Base-by-base conservation (phyloP, 2,329 filamentous ascomycete species). In the Fusarium caatingaense region DNA sequence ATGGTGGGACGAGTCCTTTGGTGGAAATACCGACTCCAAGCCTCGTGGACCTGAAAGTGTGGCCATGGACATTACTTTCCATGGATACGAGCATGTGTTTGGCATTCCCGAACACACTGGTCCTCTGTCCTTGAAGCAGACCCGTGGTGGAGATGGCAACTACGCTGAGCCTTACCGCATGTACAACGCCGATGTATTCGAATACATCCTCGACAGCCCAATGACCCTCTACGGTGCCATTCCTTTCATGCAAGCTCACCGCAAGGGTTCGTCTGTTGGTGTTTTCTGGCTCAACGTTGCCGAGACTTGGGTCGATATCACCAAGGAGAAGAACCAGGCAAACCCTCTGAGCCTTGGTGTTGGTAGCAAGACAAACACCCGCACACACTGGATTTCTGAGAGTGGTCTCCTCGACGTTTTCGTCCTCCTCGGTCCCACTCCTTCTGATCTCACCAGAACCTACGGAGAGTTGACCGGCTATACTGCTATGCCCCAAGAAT, bases 141-240 rank as follows among this genome's bases (percentile, higher is more conserved):
- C 96, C 15, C 91, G 93, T 56, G 96, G 95, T 55, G 94, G 94
- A 25, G 88, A 93, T 21, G 93, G 92, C 66, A 93, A 93, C 74
- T 93, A 96, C 80, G 85, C 87, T 12, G 93, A 99, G 68, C 96
- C 96, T 1, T 99, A 99, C 82, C 89, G 96, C 40, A 82, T 99
- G 80, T 98, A 98, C 84, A 99, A 99, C 80, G 88, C 93, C 32
- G 96, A 99, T 78, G 96, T 99, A 13, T 99, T 99, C 74, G 96
- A 99, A 82, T 99, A 99, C 79, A 91, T 97, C 74, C 87, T 98
- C 74, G 93, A 98, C 80, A 98, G 94, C 80, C 94, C 96, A 1
- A 99, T 99, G 96, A 98, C 96, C 1, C 86, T 99, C 3, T 99
- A 99, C 76, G 96, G 96, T n/a, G 85, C 94, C 10, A 98, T 99